Base-by-base conservation (phyloP, 257 asterid species). In the Nicotiana tabacum region DNA sequence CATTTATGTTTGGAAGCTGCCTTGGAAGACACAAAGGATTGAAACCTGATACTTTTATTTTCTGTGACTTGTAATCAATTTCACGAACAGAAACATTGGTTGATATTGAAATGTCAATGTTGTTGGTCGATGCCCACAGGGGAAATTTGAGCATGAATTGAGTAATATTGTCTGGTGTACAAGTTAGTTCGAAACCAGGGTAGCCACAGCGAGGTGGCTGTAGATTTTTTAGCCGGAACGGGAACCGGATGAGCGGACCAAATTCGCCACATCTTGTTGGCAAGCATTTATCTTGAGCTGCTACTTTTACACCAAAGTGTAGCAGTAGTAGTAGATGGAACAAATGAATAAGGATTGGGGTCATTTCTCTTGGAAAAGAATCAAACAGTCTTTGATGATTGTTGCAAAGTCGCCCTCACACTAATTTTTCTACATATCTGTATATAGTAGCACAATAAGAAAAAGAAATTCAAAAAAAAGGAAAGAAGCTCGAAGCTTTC, bases 231-330 rank as follows among this genome's bases (percentile, higher is more conserved):
- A 90, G 76, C 77, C 89, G 82, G 90, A 93, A 92, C 4, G 96
- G 96, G 85, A 90, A 93, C 68, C 94, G 90, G 82, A 93, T 80
- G 24, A 64, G 72, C 18, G 95, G 96, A 81, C 91, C 92, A 0
- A 86, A 70, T 5, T 35, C 57, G 61, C 78, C 60, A 84, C 97
- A 93, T 66, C 90, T 90, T 18, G 91, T 74, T 65, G 91, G 90
- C 68, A 21, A 79, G 83, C 97, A 93, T 29, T 89, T 86, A 55
- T 88, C 89, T 89, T 92, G 93, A 27, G 87, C 90, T 51, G 84
- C 68, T 32, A 43, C 82, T 53, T 3, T 18, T 53, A 12, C 58
- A 1, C 58, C 58, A 11, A 3, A 53, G 58, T 10, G 53, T 7
- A 46, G 53, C 2, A 43, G 39, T 15, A 66, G 67, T 16, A 62